Evolutionary conservation across 352 stramenopile species (phyloP).

Genomic region (Globisporangium nunn): DNA sequence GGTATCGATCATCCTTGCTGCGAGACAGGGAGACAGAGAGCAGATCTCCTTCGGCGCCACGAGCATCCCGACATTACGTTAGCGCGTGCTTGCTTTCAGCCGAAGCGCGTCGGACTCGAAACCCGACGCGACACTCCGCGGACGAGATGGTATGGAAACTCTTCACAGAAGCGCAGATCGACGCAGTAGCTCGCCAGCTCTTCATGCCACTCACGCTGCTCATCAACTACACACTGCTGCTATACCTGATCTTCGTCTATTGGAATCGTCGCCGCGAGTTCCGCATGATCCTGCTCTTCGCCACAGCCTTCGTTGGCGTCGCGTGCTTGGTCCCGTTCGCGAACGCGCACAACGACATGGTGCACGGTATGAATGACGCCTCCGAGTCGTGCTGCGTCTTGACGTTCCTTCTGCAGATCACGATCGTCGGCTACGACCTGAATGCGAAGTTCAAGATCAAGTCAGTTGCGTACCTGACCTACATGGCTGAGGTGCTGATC

Average conservation of each 20-base stretch:
- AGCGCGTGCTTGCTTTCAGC: too few species aligned
- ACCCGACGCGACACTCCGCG: too few species aligned
- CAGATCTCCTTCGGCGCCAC: too few species aligned
- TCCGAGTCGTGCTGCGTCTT: conserved; percentile 23
- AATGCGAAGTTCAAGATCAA: conserved; percentile 18
- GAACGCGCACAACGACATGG: conserved; percentile 6
- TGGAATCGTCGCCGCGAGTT: conserved; percentile 11
- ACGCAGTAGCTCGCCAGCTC: conserved; percentile 4
- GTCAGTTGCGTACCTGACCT: conserved; percentile 18
- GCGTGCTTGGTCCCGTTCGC: conserved; percentile 15
- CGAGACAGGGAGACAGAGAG: too few species aligned
- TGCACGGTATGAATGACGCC: conserved; percentile 24
- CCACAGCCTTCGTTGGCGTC: conserved; percentile 14
- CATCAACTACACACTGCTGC: conserved; percentile 31
- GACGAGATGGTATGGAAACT: too few species aligned
- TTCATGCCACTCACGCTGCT: conserved; percentile 30
- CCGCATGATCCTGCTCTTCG: conserved; percentile 1
- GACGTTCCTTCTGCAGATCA: conserved; percentile 37
- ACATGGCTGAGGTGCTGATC: conserved; percentile 18
- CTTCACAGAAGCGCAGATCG: conserved; percentile 17
- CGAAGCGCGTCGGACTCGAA: too few species aligned
- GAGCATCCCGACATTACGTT: too few species aligned
- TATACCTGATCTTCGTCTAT: conserved; percentile 27
- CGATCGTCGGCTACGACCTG: conserved; percentile 22
- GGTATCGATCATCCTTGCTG: too few species aligned